Evolutionary conservation across 139 green algal genomes (phyloP).

Genomic region (Deuterostichococcus epilithicus): DNA sequence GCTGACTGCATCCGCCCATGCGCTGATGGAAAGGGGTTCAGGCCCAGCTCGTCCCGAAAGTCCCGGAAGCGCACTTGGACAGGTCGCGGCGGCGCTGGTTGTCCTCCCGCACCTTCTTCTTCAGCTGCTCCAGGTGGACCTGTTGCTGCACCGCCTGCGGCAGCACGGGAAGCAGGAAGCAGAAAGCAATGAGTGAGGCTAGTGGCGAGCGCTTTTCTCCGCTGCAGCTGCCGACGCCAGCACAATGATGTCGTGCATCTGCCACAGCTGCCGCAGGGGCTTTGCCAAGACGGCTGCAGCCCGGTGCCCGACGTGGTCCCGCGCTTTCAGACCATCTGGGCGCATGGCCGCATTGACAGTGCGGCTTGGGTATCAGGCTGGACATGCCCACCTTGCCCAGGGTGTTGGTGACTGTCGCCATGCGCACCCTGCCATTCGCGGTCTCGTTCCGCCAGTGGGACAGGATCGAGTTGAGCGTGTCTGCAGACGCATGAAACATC

Average conservation of each 20-base stretch:
- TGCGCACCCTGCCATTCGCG: constrained; percentile 15
- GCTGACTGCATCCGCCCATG: too few species aligned
- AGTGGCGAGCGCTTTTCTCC: too few species aligned
- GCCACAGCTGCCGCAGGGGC: too few species aligned
- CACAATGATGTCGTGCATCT: too few species aligned
- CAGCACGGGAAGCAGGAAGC: neutral
- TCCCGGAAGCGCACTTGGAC: neutral
- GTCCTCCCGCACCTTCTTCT: constrained; percentile 15
- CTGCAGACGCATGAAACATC: neutral
- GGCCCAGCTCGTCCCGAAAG: too few species aligned
- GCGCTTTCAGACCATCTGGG: too few species aligned
- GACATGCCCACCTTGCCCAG: constrained; percentile 28
- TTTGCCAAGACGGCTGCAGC: too few species aligned
- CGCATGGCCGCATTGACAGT: too few species aligned
- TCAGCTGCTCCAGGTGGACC: constrained; percentile 37
- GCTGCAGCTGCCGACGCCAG: too few species aligned
- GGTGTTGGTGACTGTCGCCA: constrained; percentile 17
- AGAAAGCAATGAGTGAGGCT: too few species aligned
- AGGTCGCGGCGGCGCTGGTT: constrained; percentile 26
- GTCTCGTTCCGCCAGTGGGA: neutral
- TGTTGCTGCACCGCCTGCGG: constrained; percentile 35
- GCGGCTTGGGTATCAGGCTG: neutral
- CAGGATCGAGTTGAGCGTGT: constrained; percentile 19
- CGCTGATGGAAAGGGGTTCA: too few species aligned
- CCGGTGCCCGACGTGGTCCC: too few species aligned